Evolutionary conservation across 441 rosid species (phyloP), one percentile per base, ranked within the genome.

Genomic region (Populus hybrid): DNA sequence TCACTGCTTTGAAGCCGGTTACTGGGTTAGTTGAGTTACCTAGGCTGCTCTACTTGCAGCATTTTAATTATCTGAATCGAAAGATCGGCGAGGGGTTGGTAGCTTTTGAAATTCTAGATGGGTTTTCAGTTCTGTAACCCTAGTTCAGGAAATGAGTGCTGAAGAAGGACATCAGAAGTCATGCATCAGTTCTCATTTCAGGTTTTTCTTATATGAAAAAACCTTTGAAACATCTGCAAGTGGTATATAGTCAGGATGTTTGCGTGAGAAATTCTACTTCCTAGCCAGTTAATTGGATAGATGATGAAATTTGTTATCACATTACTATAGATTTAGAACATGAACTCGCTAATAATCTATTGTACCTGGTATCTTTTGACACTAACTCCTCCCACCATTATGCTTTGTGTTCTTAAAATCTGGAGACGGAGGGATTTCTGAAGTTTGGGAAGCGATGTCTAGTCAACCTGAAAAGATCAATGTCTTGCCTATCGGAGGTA

Each of bases 381-480:
- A 61, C 65, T 21, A 21, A 61, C 65, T 9, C 65, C 26, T 38
- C 40, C 34, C 4, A 34, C 2, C 38, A n/a, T 40, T 53, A 19
- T 46, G 28, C 7, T 34, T 76, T 24, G 69, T 74, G 72, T 32
- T 71, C 34, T 36, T 63, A 30, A 75, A 84, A 11, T 71, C 67
- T 78, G 85, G 76, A 87, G 79, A 40, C 72, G 66, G 40, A 35
- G 16, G 80, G 83, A 69, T 69, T 66, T 28, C 61, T 7, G 35
- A 78, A 81, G 9, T 66, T 75, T 35, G 84, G 84, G 28, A 88
- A 87, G 76, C 85, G 67, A 53, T 50, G 80, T 70, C 83, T 89
- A 14, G 74, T 82, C 4, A 82, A 80, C 74, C 30, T 90, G 75
- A 94, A 91, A 78, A 81, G 85, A 80, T 68, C 81, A 77, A 35